Percentiles rank a stretch among this genome's conserved stretches.
Evolutionary conservation across 306 rosid genomes (phyloP).

Genomic region (Vigna radiata): DNA sequence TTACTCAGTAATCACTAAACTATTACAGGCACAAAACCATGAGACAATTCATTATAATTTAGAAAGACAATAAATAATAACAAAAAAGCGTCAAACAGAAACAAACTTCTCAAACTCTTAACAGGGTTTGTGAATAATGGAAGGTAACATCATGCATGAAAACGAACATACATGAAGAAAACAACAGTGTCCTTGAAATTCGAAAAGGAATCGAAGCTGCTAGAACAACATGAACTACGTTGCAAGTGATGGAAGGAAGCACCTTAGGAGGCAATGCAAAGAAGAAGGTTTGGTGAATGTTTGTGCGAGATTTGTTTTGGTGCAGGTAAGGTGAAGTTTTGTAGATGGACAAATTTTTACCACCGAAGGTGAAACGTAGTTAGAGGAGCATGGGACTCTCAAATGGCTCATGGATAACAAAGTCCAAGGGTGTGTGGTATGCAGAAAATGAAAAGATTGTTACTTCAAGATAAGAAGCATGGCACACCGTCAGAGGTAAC

Average conservation of each 20-base stretch:
- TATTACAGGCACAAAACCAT: no score
- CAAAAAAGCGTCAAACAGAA: no score
- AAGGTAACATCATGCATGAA: neutral
- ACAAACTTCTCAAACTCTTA: no score
- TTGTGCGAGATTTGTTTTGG: neutral
- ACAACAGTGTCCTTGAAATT: neutral
- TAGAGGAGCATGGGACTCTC: neutral
- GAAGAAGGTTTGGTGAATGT: constrained; percentile 52
- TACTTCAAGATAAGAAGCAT: neutral
- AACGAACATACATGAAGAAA: constrained; percentile 8
- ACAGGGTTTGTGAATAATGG: neutral
- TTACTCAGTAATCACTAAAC: no score
- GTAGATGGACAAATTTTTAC: neutral
- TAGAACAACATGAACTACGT: constrained; percentile 1
- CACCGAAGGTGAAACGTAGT: neutral
- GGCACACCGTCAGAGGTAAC: no score
- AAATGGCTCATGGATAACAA: neutral
- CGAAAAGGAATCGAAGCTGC: constrained; percentile 15
- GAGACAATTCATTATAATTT: no score
- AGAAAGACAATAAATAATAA: no score
- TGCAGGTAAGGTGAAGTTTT: neutral
- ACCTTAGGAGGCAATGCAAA: constrained; percentile 55
- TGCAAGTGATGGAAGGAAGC: constrained; percentile 1
- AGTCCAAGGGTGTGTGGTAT: neutral
- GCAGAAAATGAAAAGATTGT: neutral